Percentiles rank a stretch among this genome's conserved stretches.
phyloP scores from a whole-genome alignment of 23 red algal species.

The Pyropia haitanensis region DNA sequence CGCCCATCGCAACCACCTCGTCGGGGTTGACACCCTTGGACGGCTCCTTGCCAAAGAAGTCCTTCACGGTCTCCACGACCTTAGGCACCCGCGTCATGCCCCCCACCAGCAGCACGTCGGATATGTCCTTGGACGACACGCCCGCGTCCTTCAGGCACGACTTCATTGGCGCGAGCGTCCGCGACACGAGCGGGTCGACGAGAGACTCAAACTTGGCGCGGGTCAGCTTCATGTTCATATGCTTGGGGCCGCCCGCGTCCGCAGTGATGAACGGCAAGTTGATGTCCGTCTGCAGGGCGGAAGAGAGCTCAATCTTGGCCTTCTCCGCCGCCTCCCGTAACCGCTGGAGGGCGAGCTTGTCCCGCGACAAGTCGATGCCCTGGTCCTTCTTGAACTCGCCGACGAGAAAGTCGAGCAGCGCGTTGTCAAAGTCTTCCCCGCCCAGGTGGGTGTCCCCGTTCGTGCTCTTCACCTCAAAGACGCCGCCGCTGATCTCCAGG shows the following conservation, averaged over 20 bases:
- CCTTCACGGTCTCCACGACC: slow-evolving; percentile 75
- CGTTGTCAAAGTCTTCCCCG: slow-evolving; percentile 98
- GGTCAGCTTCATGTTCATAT: slow-evolving; percentile 98
- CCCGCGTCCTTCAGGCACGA: slow-evolving; percentile 87
- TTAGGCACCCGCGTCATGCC: slow-evolving; percentile 93
- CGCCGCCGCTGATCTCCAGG: slow-evolving; percentile 94
- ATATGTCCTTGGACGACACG: slow-evolving; percentile 65
- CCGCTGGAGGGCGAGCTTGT: slow-evolving; percentile 84
- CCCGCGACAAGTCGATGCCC: slow-evolving; percentile 92
- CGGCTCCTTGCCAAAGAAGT: slow-evolving; percentile 89
- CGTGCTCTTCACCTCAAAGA: slow-evolving; percentile 99
- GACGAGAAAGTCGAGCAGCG: slow-evolving; percentile 78
- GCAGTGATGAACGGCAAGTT: slow-evolving; percentile 99
- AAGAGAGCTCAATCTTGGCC: slow-evolving; percentile 95
- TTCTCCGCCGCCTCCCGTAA: slow-evolving; percentile 96
- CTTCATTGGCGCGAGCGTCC: slow-evolving; percentile 97
- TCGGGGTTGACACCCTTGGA: slow-evolving; percentile 98
- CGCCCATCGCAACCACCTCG: slow-evolving; percentile 98
- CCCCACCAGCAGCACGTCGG: slow-evolving; percentile 93
- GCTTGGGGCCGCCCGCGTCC: slow-evolving; percentile 86
- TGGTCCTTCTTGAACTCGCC: slow-evolving; percentile 95
- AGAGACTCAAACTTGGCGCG: slow-evolving; percentile 94
- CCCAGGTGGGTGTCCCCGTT: slow-evolving; percentile 99
- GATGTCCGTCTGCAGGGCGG: slow-evolving; percentile 93
- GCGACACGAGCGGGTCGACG: slow-evolving; percentile 76